Percentiles rank a stretch among this genome's conserved stretches.
Evolutionary conservation across 2,329 filamentous ascomycete species (phyloP).

Genomic region (Cordyceps tenuipes): DNA sequence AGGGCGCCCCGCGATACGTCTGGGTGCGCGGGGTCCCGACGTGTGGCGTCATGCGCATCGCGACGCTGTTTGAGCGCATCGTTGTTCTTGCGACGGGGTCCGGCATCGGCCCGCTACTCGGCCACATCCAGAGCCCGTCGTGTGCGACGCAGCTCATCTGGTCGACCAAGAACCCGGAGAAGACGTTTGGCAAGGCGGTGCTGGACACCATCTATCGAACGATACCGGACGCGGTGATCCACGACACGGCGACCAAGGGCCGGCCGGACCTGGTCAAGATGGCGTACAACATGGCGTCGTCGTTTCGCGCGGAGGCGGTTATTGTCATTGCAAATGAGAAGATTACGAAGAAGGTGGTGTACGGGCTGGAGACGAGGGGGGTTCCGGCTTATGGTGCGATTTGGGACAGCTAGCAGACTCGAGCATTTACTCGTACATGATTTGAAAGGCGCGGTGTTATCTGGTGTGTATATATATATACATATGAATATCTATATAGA

Average conservation of each 20-base stretch:
- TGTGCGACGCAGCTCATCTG: conserved; percentile 56
- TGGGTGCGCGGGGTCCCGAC: conserved; percentile 63
- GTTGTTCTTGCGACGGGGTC: conserved; percentile 65
- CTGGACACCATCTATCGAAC: conserved; percentile 45
- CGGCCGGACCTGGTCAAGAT: conserved; percentile 48
- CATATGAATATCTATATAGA: too few species aligned
- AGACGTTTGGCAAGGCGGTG: conserved; percentile 54
- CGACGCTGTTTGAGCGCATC: conserved; percentile 55
- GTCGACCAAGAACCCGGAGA: conserved; percentile 53
- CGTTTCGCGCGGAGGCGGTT: conserved; percentile 57
- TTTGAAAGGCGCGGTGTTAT: too few species aligned
- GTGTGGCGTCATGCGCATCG: conserved; percentile 59
- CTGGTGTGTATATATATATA: too few species aligned
- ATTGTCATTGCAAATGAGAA: conserved; percentile 64
- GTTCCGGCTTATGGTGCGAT: conserved; percentile 65
- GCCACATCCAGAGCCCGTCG: conserved; percentile 43
- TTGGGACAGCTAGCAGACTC: conserved; percentile 45
- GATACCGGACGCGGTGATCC: conserved; percentile 55
- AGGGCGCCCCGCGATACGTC: conserved; percentile 49
- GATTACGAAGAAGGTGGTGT: conserved; percentile 61
- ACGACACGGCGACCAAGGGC: conserved; percentile 54
- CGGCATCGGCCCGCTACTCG: conserved; percentile 62
- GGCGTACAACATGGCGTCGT: conserved; percentile 45
- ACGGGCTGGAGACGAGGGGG: conserved; percentile 57
- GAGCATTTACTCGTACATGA: too few species aligned